phyloP scores from a whole-genome alignment of 225 moss, liverwort and hornwort species.

The Pleurozium schreberi region DNA sequence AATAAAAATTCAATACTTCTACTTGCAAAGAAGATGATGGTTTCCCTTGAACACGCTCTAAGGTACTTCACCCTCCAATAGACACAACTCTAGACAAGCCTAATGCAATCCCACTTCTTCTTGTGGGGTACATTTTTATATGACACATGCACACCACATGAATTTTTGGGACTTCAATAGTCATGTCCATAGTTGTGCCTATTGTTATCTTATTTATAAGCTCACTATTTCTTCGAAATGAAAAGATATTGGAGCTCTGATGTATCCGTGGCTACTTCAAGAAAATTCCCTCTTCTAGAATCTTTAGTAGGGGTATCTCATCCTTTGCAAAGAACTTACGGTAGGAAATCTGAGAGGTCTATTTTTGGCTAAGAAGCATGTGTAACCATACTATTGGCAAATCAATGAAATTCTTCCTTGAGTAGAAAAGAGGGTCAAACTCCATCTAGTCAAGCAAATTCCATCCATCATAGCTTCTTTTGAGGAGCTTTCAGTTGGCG shows the following conservation, averaged over 20 bases:
- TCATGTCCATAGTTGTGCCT: neutral
- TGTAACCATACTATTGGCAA: neutral
- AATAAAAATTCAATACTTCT: too few relatives aligned
- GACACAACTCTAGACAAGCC: too few relatives aligned
- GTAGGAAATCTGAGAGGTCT: too few relatives aligned
- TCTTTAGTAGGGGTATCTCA: neutral
- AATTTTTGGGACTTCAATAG: too few relatives aligned
- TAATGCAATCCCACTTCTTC: too few relatives aligned
- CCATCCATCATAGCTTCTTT: neutral
- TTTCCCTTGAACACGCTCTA: too few relatives aligned
- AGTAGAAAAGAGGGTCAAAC: neutral
- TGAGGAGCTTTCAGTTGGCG: neutral
- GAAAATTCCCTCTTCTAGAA: neutral
- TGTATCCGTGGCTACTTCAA: neutral
- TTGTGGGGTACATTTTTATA: too few relatives aligned
- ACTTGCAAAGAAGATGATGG: too few relatives aligned
- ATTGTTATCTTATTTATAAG: too few relatives aligned
- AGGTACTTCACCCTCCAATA: too few relatives aligned
- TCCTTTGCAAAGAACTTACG: too few relatives aligned
- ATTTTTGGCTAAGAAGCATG: neutral
- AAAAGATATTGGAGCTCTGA: neutral
- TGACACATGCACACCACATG: too few relatives aligned
- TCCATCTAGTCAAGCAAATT: neutral
- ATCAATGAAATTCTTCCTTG: neutral
- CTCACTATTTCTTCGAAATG: neutral